Evolutionary conservation across 2,329 filamentous ascomycete genomes (phyloP).

Genomic region (Xylaria multiplex): DNA sequence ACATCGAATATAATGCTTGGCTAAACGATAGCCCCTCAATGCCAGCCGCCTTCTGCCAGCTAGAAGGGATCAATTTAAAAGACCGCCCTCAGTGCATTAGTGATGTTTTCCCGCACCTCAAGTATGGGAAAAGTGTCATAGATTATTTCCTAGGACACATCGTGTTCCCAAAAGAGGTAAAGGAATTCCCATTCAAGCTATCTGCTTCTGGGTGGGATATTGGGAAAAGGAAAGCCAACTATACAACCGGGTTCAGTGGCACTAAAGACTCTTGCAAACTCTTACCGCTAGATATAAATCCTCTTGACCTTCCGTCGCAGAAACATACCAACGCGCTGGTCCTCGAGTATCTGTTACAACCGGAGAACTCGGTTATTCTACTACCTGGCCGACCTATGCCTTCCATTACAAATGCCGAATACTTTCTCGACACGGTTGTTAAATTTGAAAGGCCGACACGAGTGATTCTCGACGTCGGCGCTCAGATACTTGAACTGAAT

Average conservation of each 20-base stretch:
- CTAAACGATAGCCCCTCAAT: constrained; percentile 46
- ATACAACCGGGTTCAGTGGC: constrained; percentile 74
- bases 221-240: constrained; percentile 56
- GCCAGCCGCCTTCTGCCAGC: constrained; percentile 50
- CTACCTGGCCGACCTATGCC: constrained; percentile 54
- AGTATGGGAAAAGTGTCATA: constrained; percentile 62
- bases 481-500: constrained; percentile 71
- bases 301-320: constrained; percentile 67
- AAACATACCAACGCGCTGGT: constrained; percentile 72
- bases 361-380: constrained; percentile 50
- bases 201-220: constrained; percentile 76
- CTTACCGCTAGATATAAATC: constrained; percentile 68
- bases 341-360: constrained; percentile 64
- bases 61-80: constrained; percentile 67
- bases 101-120: constrained; percentile 63
- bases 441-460: constrained; percentile 58
- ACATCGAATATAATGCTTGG: constrained; percentile 63
- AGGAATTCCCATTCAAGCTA: constrained; percentile 71
- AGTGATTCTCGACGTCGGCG: constrained; percentile 72
- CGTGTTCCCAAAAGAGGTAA: constrained; percentile 70
- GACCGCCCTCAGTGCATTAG: constrained; percentile 52
- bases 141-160: constrained; percentile 71
- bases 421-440: constrained; percentile 55
- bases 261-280: constrained; percentile 74
- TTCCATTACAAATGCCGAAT: constrained; percentile 45